Evolutionary conservation across 176 grass and related monocot species (phyloP), one percentile per base, ranked within the genome.

Genomic region (Canna indica): DNA sequence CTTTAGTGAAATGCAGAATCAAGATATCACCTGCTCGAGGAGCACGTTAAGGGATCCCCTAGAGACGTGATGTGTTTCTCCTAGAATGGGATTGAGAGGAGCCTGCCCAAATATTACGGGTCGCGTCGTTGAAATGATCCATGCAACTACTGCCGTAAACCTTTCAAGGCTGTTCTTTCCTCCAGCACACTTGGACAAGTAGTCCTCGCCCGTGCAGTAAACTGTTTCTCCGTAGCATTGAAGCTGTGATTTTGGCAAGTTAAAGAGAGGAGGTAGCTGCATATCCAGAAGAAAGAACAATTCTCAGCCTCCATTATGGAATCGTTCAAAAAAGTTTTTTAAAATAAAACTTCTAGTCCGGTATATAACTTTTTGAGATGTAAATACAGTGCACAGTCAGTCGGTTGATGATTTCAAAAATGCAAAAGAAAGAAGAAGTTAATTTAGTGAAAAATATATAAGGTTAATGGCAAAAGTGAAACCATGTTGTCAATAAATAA

Each of bases 221-320:
- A 99, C 82, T 7, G 68, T 70, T 77, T 99, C 94, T 22, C 94
- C 89, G 15, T 99, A 99, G 39, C 88, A 75, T 81, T 99, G 94
- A 0, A 99, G 88, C 62, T 99, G 94, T 7, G 94, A 99, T 54
- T 99, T 99, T 0, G 94, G 94, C 60, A 99, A 81, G 94, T 99
- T 99, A 86, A 99, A 99, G 22, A 88, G 81, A 46, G 89, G 84
- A 39, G 94, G 88, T 15, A 99, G 73, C 93, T 97, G 81, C 47
- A 62, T 53, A 42, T 66, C 34, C 63, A 66, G 20, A 66, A 66
- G 20, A 66, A 30, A 14, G 26, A 36, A 38, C 34, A 38, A 0
- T 66, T 24, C 20, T 25, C 34, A 66, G 22, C 39, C 35, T 38
- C 39, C 18, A 66, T 25, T 18, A 24, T 13, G 18, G 24, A 63